These are phyloP conservation scores for Dentipellis fragilis DNA, from an alignment of 768 basidiomycete species.

Conservation along the genomic window DNA sequence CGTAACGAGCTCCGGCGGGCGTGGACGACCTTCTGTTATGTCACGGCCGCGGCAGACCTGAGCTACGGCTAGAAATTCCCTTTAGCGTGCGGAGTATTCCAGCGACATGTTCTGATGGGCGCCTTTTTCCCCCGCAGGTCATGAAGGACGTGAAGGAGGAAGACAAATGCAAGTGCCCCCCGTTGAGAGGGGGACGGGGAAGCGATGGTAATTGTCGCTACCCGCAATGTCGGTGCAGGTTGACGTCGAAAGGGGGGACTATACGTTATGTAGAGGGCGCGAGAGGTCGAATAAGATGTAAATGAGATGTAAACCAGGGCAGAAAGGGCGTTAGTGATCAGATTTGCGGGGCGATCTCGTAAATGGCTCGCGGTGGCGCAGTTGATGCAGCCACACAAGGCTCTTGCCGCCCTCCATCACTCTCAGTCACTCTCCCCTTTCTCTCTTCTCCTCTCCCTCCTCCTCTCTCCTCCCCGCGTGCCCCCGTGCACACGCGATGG, in stretches of 20 bases:
- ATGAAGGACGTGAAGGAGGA: slow-evolving; percentile 41
- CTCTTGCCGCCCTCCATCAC: neutral
- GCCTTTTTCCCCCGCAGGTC: slow-evolving; percentile 24
- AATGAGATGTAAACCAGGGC: neutral
- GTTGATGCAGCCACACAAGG: neutral
- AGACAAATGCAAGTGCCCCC: slow-evolving; percentile 35
- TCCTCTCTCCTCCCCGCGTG: slow-evolving; percentile 1
- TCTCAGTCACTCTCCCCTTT: neutral
- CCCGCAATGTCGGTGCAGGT: neutral
- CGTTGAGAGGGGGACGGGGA: slow-evolving; percentile 10
- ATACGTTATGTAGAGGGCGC: neutral
- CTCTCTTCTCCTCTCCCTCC: slow-evolving; percentile 3
- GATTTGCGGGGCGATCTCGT: neutral
- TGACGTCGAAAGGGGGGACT: neutral
- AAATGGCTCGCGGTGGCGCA: neutral
- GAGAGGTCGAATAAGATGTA: neutral
- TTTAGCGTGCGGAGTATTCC: neutral
- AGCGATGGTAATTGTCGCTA: neutral
- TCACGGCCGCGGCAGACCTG: neutral
- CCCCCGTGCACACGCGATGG: neutral
- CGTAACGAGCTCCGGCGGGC: slow-evolving; percentile 3
- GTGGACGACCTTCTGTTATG: slow-evolving; percentile 2
- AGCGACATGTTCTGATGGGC: neutral
- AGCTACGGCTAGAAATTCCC: no score
- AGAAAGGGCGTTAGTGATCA: neutral